Evolutionary conservation across 371 early-diverging fungal genomes (phyloP), one percentile per base, ranked within the genome.

Genomic region (Rhizomucor pusillus): DNA sequence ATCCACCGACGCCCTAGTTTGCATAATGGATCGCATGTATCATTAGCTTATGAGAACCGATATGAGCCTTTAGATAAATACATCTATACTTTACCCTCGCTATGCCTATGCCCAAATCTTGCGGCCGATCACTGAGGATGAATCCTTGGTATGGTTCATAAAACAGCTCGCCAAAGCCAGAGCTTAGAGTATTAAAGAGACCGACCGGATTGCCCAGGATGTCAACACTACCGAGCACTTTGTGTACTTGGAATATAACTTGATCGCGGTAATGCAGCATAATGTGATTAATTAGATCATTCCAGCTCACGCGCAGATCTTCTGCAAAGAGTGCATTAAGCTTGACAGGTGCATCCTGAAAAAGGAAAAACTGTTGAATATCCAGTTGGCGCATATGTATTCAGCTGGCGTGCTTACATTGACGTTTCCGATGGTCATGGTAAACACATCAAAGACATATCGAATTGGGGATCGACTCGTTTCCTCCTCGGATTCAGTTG

Each of bases 121-220:
- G 90, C 0, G 94, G 94, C 19, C 91, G 67, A 43, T 88, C 88
- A 50, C 90, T 92, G 77, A 88, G 88, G 24, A 91, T 87, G 52
- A 95, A 89, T 4, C 95, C 95, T 73, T 90, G 89, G 53, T 86
- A 84, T 0, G 95, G 95, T 59, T 95, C 94, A 72, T 93, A 94
- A 63, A 95, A 94, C 33, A 94, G 75, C 56, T 93, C 93, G 5
- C 82, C 75, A 16, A 93, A 91, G 5, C 95, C 95, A 34, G 91
- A 90, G 50, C 90, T 84, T 12, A 95, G 75, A 29, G 75, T 92
- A 66, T 78, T 87, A 66, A 93, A 94, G 19, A 95, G 65, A 0
- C 94, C 93, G 7, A 94, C 91, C 0, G 95, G 95, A 56, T 95
- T 95, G 23, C 95, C 95, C 20, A 94, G 73, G 35, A 95, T 67